phyloP scores from a whole-genome alignment of 176 grass and related monocot genomes.

The Luzula sylvatica region DNA sequence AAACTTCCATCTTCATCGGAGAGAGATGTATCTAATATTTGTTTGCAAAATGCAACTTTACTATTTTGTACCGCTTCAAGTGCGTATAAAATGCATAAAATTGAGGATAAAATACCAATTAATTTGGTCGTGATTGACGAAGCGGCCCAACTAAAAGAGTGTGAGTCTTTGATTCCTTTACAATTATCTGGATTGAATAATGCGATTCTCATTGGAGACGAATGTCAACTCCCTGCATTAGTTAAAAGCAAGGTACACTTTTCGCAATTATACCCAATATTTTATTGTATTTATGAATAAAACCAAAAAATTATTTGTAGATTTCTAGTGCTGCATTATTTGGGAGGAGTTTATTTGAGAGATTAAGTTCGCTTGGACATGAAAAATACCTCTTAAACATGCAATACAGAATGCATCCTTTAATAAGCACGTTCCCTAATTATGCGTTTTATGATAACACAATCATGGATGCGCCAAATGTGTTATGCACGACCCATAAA shows the following conservation, averaged over 20 bases:
- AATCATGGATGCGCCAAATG: conserved; percentile 47
- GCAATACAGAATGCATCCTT: conserved; percentile 81
- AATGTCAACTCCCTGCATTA: conserved; percentile 50
- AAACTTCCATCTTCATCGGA: conserved; percentile 16
- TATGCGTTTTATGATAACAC: conserved; percentile 32
- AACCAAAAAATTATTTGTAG: conserved; percentile 11
- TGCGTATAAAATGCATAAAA: conserved; percentile 24
- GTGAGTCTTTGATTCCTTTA: conserved; percentile 53
- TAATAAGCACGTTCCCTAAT: conserved; percentile 59
- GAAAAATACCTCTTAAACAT: conserved; percentile 59
- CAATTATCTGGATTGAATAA: conserved; percentile 32
- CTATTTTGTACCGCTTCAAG: conserved; percentile 56
- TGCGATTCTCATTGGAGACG: conserved; percentile 55
- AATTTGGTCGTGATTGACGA: conserved; percentile 62
- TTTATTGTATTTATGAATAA: too few species aligned
- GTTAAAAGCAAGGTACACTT: conserved; percentile 59
- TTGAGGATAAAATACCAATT: conserved; percentile 18
- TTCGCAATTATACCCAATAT: background rate
- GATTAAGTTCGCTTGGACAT: conserved; percentile 42
- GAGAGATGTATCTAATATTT: conserved; percentile 10
- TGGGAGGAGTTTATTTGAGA: conserved; percentile 57
- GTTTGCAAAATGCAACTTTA: conserved; percentile 21
- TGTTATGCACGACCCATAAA: conserved; percentile 5
- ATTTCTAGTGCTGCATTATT: conserved; percentile 30
- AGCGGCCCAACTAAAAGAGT: conserved; percentile 62